Conservation (phyloP, 352 stramenopile genomes). For the Pythium volutum region DNA sequence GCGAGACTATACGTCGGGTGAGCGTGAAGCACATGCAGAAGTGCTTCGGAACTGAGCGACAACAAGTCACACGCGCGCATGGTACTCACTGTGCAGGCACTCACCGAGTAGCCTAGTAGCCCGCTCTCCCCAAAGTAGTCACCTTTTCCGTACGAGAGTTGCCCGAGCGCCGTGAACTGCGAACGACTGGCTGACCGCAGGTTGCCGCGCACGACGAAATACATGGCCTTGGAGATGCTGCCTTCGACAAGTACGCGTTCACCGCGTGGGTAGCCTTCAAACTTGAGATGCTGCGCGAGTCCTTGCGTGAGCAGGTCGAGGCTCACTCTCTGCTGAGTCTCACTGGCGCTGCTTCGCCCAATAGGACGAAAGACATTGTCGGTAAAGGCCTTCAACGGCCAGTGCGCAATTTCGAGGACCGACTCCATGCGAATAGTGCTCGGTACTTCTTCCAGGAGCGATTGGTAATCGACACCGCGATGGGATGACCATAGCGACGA, state of each 20-base stretch:
- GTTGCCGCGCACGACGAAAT: slow-evolving; percentile 57
- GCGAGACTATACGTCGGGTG: slow-evolving; percentile 41
- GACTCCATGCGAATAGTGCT: slow-evolving; percentile 45
- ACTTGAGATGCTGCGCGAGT: slow-evolving; percentile 44
- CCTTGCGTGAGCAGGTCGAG: slow-evolving; percentile 33
- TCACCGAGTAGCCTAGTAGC: slow-evolving; percentile 51
- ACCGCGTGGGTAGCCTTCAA: slow-evolving; percentile 58
- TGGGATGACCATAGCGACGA: slow-evolving; percentile 65
- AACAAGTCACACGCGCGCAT: slow-evolving; percentile 58
- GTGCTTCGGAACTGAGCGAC: slow-evolving; percentile 37
- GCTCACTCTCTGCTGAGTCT: slow-evolving; percentile 19
- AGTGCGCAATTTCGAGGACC: slow-evolving; percentile 43
- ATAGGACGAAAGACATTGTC: slow-evolving; percentile 44
- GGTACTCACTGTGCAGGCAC: slow-evolving; percentile 43
- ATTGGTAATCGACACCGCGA: slow-evolving; percentile 57
- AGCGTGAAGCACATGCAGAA: slow-evolving; percentile 40
- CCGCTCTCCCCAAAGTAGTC: slow-evolving; percentile 62
- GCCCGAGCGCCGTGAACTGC: slow-evolving; percentile 21
- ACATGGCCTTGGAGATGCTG: slow-evolving; percentile 63
- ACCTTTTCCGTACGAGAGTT: slow-evolving; percentile 38
- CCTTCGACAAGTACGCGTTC: slow-evolving; percentile 64
- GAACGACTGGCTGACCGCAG: slow-evolving; percentile 35
- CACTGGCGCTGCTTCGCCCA: slow-evolving; percentile 11
- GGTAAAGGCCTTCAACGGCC: slow-evolving; percentile 36
- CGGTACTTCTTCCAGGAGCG: slow-evolving; percentile 50